These are phyloP conservation scores for Diaporthe sp. DNA, from an alignment of 2,329 filamentous ascomycete species.

Conservation along the genomic window DNA sequence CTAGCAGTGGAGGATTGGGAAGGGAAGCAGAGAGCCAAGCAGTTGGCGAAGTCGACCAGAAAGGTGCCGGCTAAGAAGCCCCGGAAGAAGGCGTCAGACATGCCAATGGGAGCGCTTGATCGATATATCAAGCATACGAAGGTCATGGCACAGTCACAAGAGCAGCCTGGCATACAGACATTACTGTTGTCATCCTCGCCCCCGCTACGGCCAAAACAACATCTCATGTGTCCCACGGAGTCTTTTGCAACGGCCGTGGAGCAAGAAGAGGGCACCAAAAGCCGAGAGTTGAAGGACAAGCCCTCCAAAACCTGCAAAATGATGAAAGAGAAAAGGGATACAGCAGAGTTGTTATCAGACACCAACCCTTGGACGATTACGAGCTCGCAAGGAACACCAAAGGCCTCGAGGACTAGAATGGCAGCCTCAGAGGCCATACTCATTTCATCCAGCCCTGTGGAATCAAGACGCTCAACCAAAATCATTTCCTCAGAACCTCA, in stretches of 20 bases:
- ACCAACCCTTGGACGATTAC: slow-evolving; percentile 54
- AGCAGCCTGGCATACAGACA: not conserved
- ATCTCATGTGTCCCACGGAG: not conserved
- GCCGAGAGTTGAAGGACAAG: slow-evolving; percentile 41
- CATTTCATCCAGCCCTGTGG: slow-evolving; percentile 43
- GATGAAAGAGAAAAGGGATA: slow-evolving; percentile 35
- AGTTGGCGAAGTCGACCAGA: too few relatives aligned
- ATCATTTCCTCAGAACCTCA: not conserved
- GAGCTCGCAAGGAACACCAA: slow-evolving; percentile 48
- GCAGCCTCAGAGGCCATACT: slow-evolving; percentile 38
- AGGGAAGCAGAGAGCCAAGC: too few relatives aligned
- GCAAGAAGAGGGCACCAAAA: not conserved
- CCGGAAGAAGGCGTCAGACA: slow-evolving; percentile 15
- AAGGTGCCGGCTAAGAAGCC: slow-evolving; percentile 28
- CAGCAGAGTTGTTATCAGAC: slow-evolving; percentile 37
- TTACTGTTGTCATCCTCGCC: not conserved
- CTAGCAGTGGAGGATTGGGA: too few relatives aligned
- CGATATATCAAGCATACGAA: too few relatives aligned
- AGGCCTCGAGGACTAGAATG: slow-evolving; percentile 36
- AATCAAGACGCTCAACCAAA: slow-evolving; percentile 24
- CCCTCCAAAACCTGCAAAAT: slow-evolving; percentile 38
- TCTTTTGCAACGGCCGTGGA: not conserved
- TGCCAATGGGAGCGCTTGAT: too few relatives aligned
- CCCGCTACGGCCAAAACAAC: not conserved
- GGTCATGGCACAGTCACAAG: not conserved